These are phyloP conservation scores for Lippia alba DNA, from an alignment of 305 asterid genomes.

Conservation along the genomic window DNA sequence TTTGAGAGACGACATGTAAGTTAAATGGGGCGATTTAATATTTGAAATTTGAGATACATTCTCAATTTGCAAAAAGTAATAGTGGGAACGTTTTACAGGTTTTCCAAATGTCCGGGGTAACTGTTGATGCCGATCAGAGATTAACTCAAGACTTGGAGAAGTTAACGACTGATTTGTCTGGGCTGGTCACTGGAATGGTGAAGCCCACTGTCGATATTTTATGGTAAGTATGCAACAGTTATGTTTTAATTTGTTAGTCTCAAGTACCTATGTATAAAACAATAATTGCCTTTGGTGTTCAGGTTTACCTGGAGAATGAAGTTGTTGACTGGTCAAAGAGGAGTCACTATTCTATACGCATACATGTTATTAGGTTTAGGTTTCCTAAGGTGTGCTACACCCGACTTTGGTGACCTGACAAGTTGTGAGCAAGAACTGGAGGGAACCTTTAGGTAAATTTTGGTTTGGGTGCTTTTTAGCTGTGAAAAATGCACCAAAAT, in stretches of 20 bases:
- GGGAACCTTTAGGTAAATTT: conserved; percentile 90
- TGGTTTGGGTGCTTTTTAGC: conserved; percentile 33
- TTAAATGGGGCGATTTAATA: conserved; percentile 21
- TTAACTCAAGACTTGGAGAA: conserved; percentile 97
- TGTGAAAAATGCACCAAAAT: conserved; percentile 27
- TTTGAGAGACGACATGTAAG: conserved; percentile 8
- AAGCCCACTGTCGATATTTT: conserved; percentile 96
- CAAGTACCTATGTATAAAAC: conserved; percentile 24
- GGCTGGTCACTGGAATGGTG: conserved; percentile 99
- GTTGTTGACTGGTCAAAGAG: conserved; percentile 91
- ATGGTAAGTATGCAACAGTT: conserved; percentile 58
- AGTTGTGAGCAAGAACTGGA: conserved; percentile 93
- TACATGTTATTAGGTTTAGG: conserved; percentile 98
- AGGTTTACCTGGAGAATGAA: conserved; percentile 99
- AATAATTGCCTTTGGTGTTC: conserved; percentile 40
- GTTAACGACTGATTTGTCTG: conserved; percentile 89
- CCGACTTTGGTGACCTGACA: conserved; percentile 89
- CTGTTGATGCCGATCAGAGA: conserved; percentile 96
- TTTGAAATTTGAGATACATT: conserved; percentile 29
- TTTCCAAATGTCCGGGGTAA: conserved; percentile 67
- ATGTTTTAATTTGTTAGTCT: conserved; percentile 29
- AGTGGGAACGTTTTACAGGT: conserved; percentile 56
- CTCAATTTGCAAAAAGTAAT: conserved; percentile 18
- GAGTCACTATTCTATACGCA: conserved; percentile 88
- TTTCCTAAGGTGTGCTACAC: conserved; percentile 86